Evolutionary conservation across 2,329 filamentous ascomycete genomes (phyloP).

Genomic region (Pseudohalonectria lignicola): DNA sequence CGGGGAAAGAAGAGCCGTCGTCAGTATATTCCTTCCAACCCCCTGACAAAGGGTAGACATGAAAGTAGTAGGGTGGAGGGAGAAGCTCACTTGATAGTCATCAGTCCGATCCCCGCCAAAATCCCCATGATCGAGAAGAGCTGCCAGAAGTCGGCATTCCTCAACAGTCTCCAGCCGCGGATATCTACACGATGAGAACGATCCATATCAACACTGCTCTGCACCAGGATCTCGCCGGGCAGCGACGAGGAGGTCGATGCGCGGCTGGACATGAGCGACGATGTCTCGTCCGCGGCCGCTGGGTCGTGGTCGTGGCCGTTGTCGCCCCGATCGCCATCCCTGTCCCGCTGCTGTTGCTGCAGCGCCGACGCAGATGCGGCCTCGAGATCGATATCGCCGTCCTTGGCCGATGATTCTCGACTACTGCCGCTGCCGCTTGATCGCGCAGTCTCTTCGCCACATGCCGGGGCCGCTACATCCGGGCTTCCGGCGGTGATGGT

Average conservation of each 20-base stretch:
- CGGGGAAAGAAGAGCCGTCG: too few species aligned
- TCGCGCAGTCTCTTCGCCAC: not conserved
- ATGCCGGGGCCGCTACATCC: not conserved
- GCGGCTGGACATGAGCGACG: constrained; percentile 55
- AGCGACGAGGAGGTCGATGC: constrained; percentile 40
- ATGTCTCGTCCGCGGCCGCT: constrained; percentile 53
- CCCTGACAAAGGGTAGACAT: not conserved
- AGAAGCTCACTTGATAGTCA: constrained; percentile 88
- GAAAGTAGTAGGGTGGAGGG: too few species aligned
- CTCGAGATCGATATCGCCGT: not conserved
- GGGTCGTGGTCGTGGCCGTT: not conserved
- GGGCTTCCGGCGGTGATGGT: too few species aligned
- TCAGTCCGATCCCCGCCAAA: constrained; percentile 85
- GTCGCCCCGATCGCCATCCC: too few species aligned
- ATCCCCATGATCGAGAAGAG: constrained; percentile 79
- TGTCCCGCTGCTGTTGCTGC: not conserved
- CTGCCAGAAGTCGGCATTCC: constrained; percentile 77
- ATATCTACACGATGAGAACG: constrained; percentile 81
- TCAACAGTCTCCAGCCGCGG: constrained; percentile 67
- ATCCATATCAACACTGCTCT: constrained; percentile 57
- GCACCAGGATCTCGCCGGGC: constrained; percentile 37
- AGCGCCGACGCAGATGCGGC: not conserved
- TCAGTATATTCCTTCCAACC: constrained; percentile 19
- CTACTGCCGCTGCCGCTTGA: not conserved
- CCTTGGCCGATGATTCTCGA: not conserved